A percentile compares a stretch with the other conserved stretches of the same genome.
Evolutionary conservation across 2,329 filamentous ascomycete species (phyloP).

Genomic region (Trichoderma sp.): DNA sequence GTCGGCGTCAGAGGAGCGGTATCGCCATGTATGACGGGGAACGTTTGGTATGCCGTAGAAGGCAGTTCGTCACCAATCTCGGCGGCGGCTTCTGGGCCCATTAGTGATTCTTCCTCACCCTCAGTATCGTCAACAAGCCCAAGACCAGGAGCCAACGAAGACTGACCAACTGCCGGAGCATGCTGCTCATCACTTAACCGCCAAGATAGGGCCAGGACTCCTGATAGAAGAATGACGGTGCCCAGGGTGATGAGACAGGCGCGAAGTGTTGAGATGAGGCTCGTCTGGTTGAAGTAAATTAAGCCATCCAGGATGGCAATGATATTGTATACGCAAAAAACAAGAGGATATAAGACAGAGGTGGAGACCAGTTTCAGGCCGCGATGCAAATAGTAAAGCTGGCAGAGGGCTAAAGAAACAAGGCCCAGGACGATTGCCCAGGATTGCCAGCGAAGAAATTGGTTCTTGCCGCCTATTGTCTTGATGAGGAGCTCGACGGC

Average conservation of each 20-base stretch:
- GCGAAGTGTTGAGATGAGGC: slow-evolving; percentile 73
- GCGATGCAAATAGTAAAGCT: slow-evolving; percentile 93
- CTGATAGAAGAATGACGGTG: slow-evolving; percentile 80
- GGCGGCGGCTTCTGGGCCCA: slow-evolving; percentile 51
- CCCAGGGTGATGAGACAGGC: slow-evolving; percentile 84
- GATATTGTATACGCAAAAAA: slow-evolving; percentile 99
- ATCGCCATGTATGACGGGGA: slow-evolving; percentile 46
- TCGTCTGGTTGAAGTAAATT: slow-evolving; percentile 93
- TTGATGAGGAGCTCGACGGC: slow-evolving; percentile 90
- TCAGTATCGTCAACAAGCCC: slow-evolving; percentile 75
- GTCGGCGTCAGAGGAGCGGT: slow-evolving; percentile 45
- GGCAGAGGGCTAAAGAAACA: slow-evolving; percentile 78
- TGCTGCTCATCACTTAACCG: slow-evolving; percentile 79
- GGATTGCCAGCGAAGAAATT: slow-evolving; percentile 94
- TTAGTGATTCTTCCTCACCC: slow-evolving; percentile 61
- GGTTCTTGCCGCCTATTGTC: slow-evolving; percentile 84
- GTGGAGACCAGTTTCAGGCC: slow-evolving; percentile 95
- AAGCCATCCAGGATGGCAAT: slow-evolving; percentile 96
- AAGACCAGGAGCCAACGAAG: slow-evolving; percentile 78
- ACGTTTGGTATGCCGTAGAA: slow-evolving; percentile 52
- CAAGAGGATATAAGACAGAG: slow-evolving; percentile 91
- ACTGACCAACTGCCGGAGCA: slow-evolving; percentile 63
- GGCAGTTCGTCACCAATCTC: slow-evolving; percentile 47
- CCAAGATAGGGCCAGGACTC: slow-evolving; percentile 92
- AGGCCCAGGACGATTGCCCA: slow-evolving; percentile 88